Base-by-base conservation (phyloP, 768 basidiomycete genomes). In the Amanita pseudoporphyria region DNA sequence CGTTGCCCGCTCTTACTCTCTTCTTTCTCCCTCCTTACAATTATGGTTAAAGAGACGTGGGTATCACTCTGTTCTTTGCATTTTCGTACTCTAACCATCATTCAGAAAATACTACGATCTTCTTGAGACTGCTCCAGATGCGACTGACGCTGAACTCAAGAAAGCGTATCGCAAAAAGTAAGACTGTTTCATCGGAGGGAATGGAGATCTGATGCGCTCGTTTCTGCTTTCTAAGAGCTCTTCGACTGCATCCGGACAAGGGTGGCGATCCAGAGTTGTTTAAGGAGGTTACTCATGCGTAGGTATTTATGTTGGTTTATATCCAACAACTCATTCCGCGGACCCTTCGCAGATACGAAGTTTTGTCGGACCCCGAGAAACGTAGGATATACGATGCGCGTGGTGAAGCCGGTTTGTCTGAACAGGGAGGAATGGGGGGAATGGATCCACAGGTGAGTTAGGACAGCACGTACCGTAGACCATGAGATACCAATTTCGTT, bases 271-370 rank as follows among this genome's bases (percentile, higher is more conserved):
- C 92, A 21, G 95, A 98, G 66, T 67, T 87, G 47, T 98, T 98
- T 83, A 97, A 98, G 64, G 91, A 97, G 64, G 87, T 98, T 32
- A 94, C 90, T 9, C 90, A 92, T 71, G 90, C 90, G 86, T 92
- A 74, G 54, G 89, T 76, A n/a, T 19, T 26, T 14, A 14, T 7
- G 51, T 51, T 51, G 31, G 1, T 48, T 44, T 43, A 48, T 51
- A 41, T 46, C n/a, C 45, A 31, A 38, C 53, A n/a, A 53, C 37
- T 39, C 41, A 47, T 38, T 28, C 44, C 7, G 10, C n/a, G n/a
- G n/a, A n/a, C 52, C 43, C 30, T 42, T 45, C 40, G 1, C 60
- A 94, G 92, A 44, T 97, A 97, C 61, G 92, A 97, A 71, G 74
- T 97, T 47, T 72, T 97, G 12, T 94, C 93, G 45, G 95, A 98